Percentiles rank a stretch among this genome's conserved stretches.
phyloP scores from a whole-genome alignment of 2,329 filamentous ascomycete genomes.

The Epichloe glyceriae region DNA sequence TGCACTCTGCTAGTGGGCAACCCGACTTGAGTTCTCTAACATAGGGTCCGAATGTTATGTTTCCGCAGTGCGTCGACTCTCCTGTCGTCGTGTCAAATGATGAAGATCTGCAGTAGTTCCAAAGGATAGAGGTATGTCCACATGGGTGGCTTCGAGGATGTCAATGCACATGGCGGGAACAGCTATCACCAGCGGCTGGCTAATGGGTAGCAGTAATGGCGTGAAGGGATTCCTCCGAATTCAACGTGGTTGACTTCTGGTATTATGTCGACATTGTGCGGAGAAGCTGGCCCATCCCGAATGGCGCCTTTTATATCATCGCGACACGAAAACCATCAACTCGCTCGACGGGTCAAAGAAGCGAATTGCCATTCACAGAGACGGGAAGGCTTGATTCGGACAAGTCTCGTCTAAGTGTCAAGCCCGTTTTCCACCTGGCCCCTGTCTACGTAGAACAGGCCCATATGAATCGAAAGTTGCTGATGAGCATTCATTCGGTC shows the following conservation, averaged over 20 bases:
- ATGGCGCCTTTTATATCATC: not conserved
- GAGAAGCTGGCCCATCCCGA: not conserved
- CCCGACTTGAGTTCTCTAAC: constrained; percentile 27
- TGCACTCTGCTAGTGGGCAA: constrained; percentile 38
- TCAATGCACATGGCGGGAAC: constrained; percentile 5
- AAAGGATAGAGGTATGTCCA: constrained; percentile 8
- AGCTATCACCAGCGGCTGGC: not conserved
- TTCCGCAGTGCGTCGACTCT: constrained; percentile 35
- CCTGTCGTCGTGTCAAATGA: constrained; percentile 34
- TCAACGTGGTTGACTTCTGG: not conserved
- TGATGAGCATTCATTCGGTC: not conserved
- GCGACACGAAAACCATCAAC: not conserved
- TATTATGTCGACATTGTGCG: not conserved
- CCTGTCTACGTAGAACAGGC: not conserved
- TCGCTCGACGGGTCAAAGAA: not conserved
- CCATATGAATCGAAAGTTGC: not conserved
- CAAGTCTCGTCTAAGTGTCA: not conserved
- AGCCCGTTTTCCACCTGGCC: not conserved
- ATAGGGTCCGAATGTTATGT: constrained; percentile 32
- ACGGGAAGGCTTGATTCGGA: not conserved
- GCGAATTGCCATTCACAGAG: not conserved
- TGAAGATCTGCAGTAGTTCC: constrained; percentile 21
- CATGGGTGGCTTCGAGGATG: constrained; percentile 6
- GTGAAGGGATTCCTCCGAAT: not conserved
- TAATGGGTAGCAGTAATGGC: not conserved